phyloP scores from a whole-genome alignment of 371 early-diverging fungal genomes.

The Apophysomyces variabilis region DNA sequence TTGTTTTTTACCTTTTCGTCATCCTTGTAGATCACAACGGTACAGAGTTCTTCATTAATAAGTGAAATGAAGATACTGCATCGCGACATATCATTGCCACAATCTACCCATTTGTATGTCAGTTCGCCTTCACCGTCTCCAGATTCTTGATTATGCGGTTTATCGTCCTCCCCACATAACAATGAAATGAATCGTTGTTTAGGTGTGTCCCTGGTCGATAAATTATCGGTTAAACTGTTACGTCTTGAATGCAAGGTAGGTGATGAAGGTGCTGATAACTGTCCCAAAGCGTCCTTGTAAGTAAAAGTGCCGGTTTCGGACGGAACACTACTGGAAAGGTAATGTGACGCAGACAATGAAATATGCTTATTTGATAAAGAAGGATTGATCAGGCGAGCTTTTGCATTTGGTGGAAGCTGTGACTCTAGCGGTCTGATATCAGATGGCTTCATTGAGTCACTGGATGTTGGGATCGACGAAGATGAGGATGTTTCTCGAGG shows the following conservation, averaged over 20 bases:
- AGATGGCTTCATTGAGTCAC: background rate
- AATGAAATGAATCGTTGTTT: slow-evolving; percentile 33
- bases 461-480: background rate
- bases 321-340: slow-evolving; percentile 42
- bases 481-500: slow-evolving; percentile 9
- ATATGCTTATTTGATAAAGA: background rate
- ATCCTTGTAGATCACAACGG: slow-evolving; percentile 36
- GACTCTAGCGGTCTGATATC: slow-evolving; percentile 1
- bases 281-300: background rate
- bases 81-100: slow-evolving; percentile 22
- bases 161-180: slow-evolving; percentile 28
- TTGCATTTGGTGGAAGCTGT: slow-evolving; percentile 2
- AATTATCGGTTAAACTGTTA: slow-evolving; percentile 26
- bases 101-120: slow-evolving; percentile 36
- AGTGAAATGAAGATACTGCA: slow-evolving; percentile 29
- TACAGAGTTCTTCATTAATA: slow-evolving; percentile 29
- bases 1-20: slow-evolving; percentile 23
- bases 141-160: slow-evolving; percentile 20
- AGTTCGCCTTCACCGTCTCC: slow-evolving; percentile 35
- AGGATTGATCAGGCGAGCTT: slow-evolving; percentile 9
- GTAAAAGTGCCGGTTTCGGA: slow-evolving; percentile 23
- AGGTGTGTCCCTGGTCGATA: slow-evolving; percentile 19
- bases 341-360: background rate
- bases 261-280: slow-evolving; percentile 35
- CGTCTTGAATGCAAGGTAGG: slow-evolving; percentile 34